Base-by-base conservation (phyloP, 2,329 filamentous ascomycete genomes). In the Trichoderma semiorbis region DNA sequence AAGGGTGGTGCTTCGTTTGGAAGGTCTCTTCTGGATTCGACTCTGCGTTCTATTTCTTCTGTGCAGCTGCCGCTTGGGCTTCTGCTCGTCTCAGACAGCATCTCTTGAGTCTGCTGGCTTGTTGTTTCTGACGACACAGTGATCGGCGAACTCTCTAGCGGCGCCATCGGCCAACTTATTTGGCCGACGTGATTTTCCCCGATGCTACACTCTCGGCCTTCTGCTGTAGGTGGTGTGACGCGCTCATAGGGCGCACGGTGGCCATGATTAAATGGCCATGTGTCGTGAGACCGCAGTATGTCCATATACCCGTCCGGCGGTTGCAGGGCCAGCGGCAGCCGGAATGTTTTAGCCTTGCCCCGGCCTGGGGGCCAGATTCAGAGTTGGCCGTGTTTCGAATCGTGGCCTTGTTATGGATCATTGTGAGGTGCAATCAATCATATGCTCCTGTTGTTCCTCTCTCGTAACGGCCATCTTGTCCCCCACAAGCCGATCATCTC, bases 121-220 rank as follows among this genome's bases (percentile, higher is more conserved):
- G 18, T 28, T 30, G 43, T 53, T 32, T 55, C 47, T 12, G 30
- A 57, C 14, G 14, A 32, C 64, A 43, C 11, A 4, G 34, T 30
- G 32, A 67, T 67, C 64, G 64, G 64, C 64, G 18, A 67, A 67
- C 50, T 43, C 12, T 34, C 14, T 67, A 67, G 64, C 64, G 64
- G 64, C 64, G 18, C 16, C 24, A 53, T 67, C 64, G 64, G 64
- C 64, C 16, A 67, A 67, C 64, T 43, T n/a, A 21, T 67, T 18
- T 67, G 50, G 64, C 64, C 64, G 64, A 67, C 50, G n/a, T 53
- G 50, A 53, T 43, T 34, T 67, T 67, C 64, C 64, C 64, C 64
- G 64, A 67, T 58, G 21, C 64, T 43, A 58, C 50, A 39, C 32
- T 67, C 24, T 53, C 21, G 36, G 7, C 43, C 4, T 21, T 47